Conservation (phyloP, 352 stramenopile genomes). For the Pythium grandisporangium region DNA sequence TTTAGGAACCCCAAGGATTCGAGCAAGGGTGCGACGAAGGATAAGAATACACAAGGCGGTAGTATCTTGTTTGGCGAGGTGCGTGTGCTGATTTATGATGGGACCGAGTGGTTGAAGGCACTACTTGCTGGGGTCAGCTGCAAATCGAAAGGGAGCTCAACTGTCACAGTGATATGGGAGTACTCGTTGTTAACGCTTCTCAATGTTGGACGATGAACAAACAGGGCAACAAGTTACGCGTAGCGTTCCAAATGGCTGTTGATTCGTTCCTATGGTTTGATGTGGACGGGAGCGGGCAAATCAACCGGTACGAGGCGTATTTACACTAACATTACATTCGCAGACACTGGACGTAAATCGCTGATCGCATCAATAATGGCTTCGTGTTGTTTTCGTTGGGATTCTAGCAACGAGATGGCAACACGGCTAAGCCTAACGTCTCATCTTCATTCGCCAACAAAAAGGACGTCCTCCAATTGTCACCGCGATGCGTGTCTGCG, state of each 20-base stretch:
- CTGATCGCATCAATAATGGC: background rate
- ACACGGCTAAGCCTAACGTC: slow-evolving; percentile 51
- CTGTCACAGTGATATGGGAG: no score
- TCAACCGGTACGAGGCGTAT: slow-evolving; percentile 56
- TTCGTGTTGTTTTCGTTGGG: background rate
- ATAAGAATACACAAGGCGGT: background rate
- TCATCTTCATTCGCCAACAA: slow-evolving; percentile 66
- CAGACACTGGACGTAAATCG: no score
- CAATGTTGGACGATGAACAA: no score
- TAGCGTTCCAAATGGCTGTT: slow-evolving; percentile 73
- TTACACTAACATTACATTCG: no score
- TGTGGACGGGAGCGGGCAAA: slow-evolving; percentile 57
- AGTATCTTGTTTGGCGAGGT: slow-evolving; percentile 68
- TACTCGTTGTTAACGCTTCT: no score
- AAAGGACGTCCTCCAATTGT: slow-evolving; percentile 43
- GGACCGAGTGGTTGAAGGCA: no score
- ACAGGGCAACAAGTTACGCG: slow-evolving; percentile 73
- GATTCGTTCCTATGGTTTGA: slow-evolving; percentile 86
- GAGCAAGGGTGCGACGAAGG: slow-evolving; percentile 1
- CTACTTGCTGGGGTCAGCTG: no score
- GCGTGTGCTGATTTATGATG: no score
- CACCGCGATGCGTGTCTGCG: no score
- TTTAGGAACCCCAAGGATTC: slow-evolving; percentile 11
- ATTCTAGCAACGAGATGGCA: slow-evolving; percentile 45
- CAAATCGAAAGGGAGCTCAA: no score